A percentile compares a stretch with the other conserved stretches of the same genome.
Evolutionary conservation across 768 basidiomycete genomes (phyloP).

Genomic region (Antrodiella citrinella): DNA sequence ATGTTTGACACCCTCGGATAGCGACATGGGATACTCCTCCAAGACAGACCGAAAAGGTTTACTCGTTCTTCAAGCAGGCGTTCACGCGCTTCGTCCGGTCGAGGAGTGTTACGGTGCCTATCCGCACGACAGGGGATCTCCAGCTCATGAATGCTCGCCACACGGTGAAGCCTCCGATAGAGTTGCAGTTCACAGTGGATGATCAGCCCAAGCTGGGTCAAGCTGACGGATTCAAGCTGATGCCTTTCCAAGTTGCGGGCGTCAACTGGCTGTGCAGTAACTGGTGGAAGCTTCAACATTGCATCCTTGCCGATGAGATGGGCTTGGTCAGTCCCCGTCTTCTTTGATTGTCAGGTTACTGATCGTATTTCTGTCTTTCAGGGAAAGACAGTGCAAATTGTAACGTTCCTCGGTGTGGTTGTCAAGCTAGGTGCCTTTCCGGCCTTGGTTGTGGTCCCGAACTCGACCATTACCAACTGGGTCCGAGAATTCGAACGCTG

Average conservation of each 20-base stretch:
- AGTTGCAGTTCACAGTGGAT: constrained; percentile 48
- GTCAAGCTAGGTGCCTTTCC: constrained; percentile 58
- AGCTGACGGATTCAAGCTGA: constrained; percentile 51
- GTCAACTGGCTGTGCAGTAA: constrained; percentile 82
- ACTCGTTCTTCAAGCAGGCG: constrained; percentile 58
- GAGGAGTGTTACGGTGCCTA: constrained; percentile 50
- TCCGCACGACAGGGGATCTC: constrained; percentile 37
- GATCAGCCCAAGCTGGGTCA: constrained; percentile 65
- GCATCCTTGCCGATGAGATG: constrained; percentile 97
- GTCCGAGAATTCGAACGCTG: constrained; percentile 88
- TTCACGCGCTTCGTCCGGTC: constrained; percentile 61
- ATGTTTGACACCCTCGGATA: constrained; percentile 23
- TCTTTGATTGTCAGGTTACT: constrained; percentile 1
- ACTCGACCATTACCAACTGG: constrained; percentile 95
- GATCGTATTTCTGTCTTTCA: constrained; percentile 21
- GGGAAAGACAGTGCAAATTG: constrained; percentile 92
- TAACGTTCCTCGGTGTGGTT: constrained; percentile 69
- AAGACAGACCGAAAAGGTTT: constrained; percentile 42
- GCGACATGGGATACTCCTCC: constrained; percentile 95
- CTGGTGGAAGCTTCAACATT: constrained; percentile 81
- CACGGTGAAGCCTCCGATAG: constrained; percentile 33
- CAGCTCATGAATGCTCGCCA: constrained; percentile 9
- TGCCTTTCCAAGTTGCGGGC: constrained; percentile 85
- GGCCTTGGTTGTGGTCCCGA: constrained; percentile 87
- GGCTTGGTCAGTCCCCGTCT: constrained; percentile 57